These are phyloP conservation scores for Sphagnurus paluster DNA, from an alignment of 1,284 basidiomycete genomes.

Conservation along the genomic window DNA sequence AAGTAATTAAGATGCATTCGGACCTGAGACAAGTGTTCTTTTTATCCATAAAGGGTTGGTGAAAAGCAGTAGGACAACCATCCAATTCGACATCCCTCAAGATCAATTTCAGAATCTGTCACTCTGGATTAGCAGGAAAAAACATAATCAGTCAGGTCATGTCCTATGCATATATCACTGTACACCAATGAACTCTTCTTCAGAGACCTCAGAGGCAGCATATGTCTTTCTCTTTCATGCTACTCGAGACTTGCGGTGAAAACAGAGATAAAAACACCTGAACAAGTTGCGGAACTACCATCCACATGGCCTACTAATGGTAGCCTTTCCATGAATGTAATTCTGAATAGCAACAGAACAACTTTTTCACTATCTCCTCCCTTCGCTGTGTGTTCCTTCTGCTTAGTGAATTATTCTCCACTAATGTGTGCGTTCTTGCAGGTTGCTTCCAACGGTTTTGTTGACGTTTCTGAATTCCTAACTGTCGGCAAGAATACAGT, in stretches of 20 bases:
- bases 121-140: constrained; percentile 27
- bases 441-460: constrained; percentile 39
- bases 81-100: constrained; percentile 28
- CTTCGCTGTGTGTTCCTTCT: constrained; percentile 27
- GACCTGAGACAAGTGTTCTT: constrained; percentile 22
- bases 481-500: constrained; percentile 34
- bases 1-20: constrained; percentile 20
- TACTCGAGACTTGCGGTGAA: constrained; percentile 25
- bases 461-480: constrained; percentile 41
- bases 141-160: constrained; percentile 18
- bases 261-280: constrained; percentile 16
- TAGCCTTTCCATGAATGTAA: constrained; percentile 29
- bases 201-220: constrained; percentile 26
- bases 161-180: not conserved
- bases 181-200: not conserved
- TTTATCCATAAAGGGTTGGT: constrained; percentile 22
- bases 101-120: constrained; percentile 21
- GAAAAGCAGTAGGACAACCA: constrained; percentile 17
- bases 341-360: constrained; percentile 21
- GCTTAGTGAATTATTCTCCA: not conserved
- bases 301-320: constrained; percentile 32
- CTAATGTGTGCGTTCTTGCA: constrained; percentile 21
- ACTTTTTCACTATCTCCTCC: constrained; percentile 35
- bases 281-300: constrained; percentile 22
- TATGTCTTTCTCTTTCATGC: constrained; percentile 37